Conservation (phyloP, 345 rosid species). For the Erysimum cheiranthoides region DNA sequence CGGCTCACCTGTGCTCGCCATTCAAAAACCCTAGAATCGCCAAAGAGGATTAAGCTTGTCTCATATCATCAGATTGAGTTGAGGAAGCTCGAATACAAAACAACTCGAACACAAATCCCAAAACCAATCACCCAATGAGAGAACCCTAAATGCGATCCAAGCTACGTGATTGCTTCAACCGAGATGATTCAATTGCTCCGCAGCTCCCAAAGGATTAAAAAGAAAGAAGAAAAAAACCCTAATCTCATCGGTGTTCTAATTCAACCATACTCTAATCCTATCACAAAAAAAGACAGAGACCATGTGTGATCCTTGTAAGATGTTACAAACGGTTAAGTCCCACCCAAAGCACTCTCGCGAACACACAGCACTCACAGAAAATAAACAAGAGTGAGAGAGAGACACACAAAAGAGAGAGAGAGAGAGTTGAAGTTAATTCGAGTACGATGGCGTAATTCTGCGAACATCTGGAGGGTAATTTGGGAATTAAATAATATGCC, state of each 20-base stretch:
- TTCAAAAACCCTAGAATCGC: constrained; percentile 56
- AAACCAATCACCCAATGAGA: constrained; percentile 20
- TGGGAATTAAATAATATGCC: constrained; percentile 14
- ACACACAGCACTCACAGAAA: constrained; percentile 7
- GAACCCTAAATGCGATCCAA: constrained; percentile 39
- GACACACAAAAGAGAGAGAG: background rate
- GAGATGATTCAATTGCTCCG: constrained; percentile 25
- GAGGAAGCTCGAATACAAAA: constrained; percentile 1
- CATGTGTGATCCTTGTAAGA: constrained; percentile 29
- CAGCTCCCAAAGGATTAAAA: background rate
- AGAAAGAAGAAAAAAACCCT: constrained; percentile 14
- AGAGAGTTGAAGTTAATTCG: constrained; percentile 26
- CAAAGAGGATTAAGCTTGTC: constrained; percentile 26
- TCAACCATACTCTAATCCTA: constrained; percentile 9
- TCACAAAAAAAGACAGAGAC: background rate
- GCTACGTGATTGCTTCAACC: constrained; percentile 34
- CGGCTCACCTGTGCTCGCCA: constrained; percentile 96
- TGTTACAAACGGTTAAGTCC: constrained; percentile 21
- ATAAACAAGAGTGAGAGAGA: background rate
- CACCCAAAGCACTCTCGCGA: constrained; percentile 24
- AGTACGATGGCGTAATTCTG: constrained; percentile 36
- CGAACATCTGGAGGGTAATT: constrained; percentile 44
- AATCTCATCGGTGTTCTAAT: constrained; percentile 33
- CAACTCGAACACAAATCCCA: background rate
- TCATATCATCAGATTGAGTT: constrained; percentile 36